Evolutionary conservation across 257 asterid genomes (phyloP).

Genomic region (Ilex aquifolium): DNA sequence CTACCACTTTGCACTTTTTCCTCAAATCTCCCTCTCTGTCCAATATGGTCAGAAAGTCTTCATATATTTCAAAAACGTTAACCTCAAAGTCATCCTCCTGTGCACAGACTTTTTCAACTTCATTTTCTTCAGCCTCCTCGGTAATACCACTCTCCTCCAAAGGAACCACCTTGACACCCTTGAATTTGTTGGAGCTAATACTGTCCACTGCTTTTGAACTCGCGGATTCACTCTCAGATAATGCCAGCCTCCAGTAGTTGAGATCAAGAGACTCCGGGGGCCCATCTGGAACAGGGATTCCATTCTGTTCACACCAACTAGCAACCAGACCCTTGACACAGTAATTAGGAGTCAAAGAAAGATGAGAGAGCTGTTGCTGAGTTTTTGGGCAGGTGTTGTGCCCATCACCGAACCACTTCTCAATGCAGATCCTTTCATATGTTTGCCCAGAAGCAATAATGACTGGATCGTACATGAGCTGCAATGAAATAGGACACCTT

Average conservation of each 20-base stretch:
- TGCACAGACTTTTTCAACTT: constrained; percentile 47
- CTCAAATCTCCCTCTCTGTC: constrained; percentile 43
- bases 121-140: constrained; percentile 70
- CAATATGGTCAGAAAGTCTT: constrained; percentile 49
- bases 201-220: constrained; percentile 55
- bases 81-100: constrained; percentile 45
- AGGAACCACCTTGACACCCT: constrained; percentile 80
- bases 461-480: constrained; percentile 92
- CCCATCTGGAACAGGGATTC: constrained; percentile 70
- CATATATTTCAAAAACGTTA: constrained; percentile 41
- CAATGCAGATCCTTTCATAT: constrained; percentile 94
- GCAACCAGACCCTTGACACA: constrained; percentile 93
- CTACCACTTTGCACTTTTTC: constrained; percentile 70
- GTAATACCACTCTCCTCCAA: constrained; percentile 65
- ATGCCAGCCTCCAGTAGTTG: constrained; percentile 90
- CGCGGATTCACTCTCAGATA: constrained; percentile 73
- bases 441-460: constrained; percentile 96
- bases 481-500: constrained; percentile 90
- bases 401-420: constrained; percentile 92
- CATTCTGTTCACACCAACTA: constrained; percentile 94
- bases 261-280: constrained; percentile 98
- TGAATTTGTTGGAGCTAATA: constrained; percentile 51
- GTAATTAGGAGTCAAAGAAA: constrained; percentile 80
- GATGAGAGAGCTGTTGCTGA: constrained; percentile 90
- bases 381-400: constrained; percentile 95